phyloP scores from a whole-genome alignment of 2,329 filamentous ascomycete species.

The Aureobasidium mangrovei region DNA sequence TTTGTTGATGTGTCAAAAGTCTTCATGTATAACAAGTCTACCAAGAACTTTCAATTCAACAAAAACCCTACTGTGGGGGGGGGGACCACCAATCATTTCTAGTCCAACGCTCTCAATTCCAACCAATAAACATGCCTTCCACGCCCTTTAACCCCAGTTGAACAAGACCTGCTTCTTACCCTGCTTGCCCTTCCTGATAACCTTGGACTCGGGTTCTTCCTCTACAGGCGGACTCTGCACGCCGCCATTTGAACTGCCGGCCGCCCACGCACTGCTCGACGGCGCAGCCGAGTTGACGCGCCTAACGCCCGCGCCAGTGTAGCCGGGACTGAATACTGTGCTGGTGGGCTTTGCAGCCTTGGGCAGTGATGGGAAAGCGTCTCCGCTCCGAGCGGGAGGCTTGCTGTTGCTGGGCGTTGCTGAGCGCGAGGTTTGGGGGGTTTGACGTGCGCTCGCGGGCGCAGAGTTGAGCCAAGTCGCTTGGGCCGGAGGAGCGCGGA shows the following conservation, averaged over 20 bases:
- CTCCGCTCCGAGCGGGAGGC: conserved; percentile 29
- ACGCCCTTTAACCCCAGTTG: conserved; percentile 34
- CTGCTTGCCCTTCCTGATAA: conserved; percentile 41
- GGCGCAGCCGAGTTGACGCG: conserved; percentile 33
- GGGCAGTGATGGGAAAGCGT: conserved; percentile 77
- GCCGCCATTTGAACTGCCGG: conserved; percentile 21
- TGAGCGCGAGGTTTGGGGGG: conserved; percentile 31
- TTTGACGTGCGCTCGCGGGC: conserved; percentile 21
- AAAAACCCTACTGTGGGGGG: too few species aligned
- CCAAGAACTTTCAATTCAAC: too few species aligned
- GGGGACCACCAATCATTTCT: too few species aligned
- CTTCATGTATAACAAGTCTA: too few species aligned
- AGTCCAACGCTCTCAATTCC: not conserved
- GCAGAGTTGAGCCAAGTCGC: conserved; percentile 25
- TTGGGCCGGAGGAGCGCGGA: conserved; percentile 21
- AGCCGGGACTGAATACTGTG: conserved; percentile 43
- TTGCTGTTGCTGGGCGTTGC: conserved; percentile 22
- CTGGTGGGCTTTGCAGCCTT: conserved; percentile 61
- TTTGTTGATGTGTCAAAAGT: too few species aligned
- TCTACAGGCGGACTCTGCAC: conserved; percentile 20
- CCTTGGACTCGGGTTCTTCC: conserved; percentile 21
- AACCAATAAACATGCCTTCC: not conserved
- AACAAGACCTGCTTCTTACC: conserved; percentile 44
- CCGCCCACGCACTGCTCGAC: conserved; percentile 32
- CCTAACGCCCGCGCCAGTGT: conserved; percentile 37